A percentile compares a stretch with the other conserved stretches of the same genome.
Conservation (phyloP, 257 asterid species). For the Fraxinus anomala region DNA sequence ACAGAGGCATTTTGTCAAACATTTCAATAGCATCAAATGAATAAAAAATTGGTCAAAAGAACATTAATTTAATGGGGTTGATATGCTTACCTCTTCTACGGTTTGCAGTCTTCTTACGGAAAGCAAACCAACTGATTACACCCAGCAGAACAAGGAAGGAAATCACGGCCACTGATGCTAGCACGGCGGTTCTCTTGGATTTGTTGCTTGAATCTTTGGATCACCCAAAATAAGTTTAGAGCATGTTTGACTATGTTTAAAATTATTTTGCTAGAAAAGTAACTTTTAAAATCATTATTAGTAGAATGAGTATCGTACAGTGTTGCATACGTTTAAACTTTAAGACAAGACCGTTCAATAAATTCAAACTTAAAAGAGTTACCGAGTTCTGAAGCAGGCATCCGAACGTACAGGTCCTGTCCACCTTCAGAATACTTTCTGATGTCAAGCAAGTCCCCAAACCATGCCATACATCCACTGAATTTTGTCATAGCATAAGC, state of each 20-base stretch:
- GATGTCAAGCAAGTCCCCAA: constrained; percentile 38
- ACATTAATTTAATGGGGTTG: not conserved
- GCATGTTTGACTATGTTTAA: not conserved
- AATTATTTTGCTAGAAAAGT: no score
- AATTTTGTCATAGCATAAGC: constrained; percentile 36
- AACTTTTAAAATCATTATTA: no score
- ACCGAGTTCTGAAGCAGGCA: constrained; percentile 46
- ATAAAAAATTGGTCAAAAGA: not conserved
- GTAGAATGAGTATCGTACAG: not conserved
- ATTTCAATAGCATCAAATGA: no score
- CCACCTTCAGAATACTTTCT: constrained; percentile 36
- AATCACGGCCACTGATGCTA: constrained; percentile 21
- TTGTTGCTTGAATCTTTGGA: constrained; percentile 17
- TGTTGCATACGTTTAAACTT: not conserved
- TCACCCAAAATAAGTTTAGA: not conserved
- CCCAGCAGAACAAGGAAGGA: constrained; percentile 11
- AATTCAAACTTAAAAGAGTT: not conserved
- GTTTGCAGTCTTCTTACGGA: constrained; percentile 11
- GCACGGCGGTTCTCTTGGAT: constrained; percentile 12
- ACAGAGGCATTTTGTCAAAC: no score
- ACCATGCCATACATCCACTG: constrained; percentile 43
- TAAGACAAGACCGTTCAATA: not conserved
- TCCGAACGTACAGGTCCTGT: constrained; percentile 39
- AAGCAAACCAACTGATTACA: constrained; percentile 8
- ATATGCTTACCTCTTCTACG: constrained; percentile 10